phyloP scores from a whole-genome alignment of 2,329 filamentous ascomycete genomes.

The Epichloe glyceriae region DNA sequence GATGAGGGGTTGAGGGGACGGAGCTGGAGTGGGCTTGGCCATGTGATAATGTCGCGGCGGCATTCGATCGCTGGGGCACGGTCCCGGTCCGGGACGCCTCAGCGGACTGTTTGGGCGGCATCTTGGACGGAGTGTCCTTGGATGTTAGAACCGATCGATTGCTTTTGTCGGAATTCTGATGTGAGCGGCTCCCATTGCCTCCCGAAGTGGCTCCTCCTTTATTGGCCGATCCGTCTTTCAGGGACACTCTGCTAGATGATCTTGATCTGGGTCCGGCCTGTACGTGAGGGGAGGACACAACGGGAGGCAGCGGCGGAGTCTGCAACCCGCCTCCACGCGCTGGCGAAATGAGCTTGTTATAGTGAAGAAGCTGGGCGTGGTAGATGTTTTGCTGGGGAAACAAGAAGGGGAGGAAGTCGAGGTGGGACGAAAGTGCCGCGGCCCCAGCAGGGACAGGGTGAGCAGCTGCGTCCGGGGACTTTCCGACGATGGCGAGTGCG shows the following conservation, averaged over 20 bases:
- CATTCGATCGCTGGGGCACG: slow-evolving; percentile 16
- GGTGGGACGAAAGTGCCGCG: slow-evolving; percentile 25
- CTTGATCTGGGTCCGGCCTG: slow-evolving; percentile 44
- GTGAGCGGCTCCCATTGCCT: slow-evolving; percentile 53
- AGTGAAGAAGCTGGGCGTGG: slow-evolving; percentile 49
- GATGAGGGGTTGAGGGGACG: slow-evolving; percentile 84
- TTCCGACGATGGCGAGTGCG: slow-evolving; percentile 15
- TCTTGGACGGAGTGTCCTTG: slow-evolving; percentile 39
- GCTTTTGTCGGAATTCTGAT: slow-evolving; percentile 45
- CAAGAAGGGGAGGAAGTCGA: slow-evolving; percentile 44
- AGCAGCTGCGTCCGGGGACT: slow-evolving; percentile 18
- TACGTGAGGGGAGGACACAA: slow-evolving; percentile 41
- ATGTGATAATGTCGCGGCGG: slow-evolving; percentile 16
- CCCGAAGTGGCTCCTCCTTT: slow-evolving; percentile 37
- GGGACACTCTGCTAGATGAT: slow-evolving; percentile 47
- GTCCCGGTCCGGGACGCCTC: slow-evolving; percentile 20
- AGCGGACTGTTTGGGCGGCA: slow-evolving; percentile 31
- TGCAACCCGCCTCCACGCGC: slow-evolving; percentile 43
- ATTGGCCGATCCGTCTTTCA: slow-evolving; percentile 33
- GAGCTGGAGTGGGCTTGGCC: slow-evolving; percentile 59
- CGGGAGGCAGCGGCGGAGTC: slow-evolving; percentile 39
- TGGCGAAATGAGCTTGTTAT: slow-evolving; percentile 52
- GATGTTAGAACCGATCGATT: slow-evolving; percentile 49
- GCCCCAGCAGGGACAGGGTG: slow-evolving; percentile 10
- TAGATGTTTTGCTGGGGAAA: slow-evolving; percentile 47